phyloP scores from a whole-genome alignment of 2,329 filamentous ascomycete species.

The Geosmithia flava region DNA sequence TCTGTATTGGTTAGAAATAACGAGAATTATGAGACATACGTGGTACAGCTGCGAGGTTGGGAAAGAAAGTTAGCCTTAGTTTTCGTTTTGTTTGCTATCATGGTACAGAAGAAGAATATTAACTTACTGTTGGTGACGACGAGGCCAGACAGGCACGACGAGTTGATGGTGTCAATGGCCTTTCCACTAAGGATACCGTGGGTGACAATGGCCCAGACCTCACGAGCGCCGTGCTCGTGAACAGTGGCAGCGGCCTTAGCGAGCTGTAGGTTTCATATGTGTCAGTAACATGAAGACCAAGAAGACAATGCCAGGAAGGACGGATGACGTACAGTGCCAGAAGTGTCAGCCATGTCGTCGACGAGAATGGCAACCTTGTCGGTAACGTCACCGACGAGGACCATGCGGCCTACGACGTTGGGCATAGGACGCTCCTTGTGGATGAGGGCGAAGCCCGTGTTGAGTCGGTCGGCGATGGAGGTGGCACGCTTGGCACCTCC shows the following conservation, averaged over 20 bases:
- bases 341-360: conserved; percentile 96
- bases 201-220: conserved; percentile 90
- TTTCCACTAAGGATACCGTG: conserved; percentile 85
- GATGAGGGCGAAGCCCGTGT: conserved; percentile 85
- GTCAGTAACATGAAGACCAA: conserved; percentile 5
- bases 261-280: conserved; percentile 16
- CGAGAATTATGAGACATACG: background rate
- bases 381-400: conserved; percentile 82
- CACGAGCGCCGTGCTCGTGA: conserved; percentile 71
- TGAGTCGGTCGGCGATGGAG: conserved; percentile 82
- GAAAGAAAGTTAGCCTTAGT: background rate
- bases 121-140: conserved; percentile 72
- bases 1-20: background rate
- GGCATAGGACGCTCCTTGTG: conserved; percentile 84
- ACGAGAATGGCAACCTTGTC: conserved; percentile 92
- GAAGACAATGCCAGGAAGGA: background rate
- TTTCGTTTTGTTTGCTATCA: too few species aligned
- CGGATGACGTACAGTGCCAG: conserved; percentile 48
- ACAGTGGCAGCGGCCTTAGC: conserved; percentile 82
- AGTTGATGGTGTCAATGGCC: conserved; percentile 77
- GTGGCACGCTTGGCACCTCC: conserved; percentile 91
- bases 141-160: conserved; percentile 61
- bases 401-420: conserved; percentile 87
- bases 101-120: background rate
- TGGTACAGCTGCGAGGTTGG: background rate